Evolutionary conservation across 1,139 yeast species (phyloP).

Genomic region (Nakaseomyces bracarensis): DNA sequence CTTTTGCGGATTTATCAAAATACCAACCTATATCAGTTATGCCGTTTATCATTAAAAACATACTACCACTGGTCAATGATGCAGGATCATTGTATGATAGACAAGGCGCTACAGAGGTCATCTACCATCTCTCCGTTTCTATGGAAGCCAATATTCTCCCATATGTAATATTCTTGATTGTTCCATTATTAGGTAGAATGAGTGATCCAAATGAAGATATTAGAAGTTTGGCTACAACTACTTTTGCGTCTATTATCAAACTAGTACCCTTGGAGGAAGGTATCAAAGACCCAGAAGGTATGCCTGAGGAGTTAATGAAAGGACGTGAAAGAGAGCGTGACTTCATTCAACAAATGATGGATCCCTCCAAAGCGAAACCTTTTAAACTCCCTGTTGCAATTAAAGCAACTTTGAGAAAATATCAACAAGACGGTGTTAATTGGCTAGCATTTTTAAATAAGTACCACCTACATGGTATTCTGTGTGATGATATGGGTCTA

Average conservation of each 20-base stretch:
- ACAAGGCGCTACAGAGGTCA: conserved; percentile 90
- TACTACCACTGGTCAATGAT: conserved; percentile 75
- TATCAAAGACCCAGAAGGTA: conserved; percentile 88
- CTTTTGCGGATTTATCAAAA: conserved; percentile 76
- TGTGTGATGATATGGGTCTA: conserved; percentile 99
- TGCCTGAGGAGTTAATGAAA: conserved; percentile 73
- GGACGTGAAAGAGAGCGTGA: conserved; percentile 94
- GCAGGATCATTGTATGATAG: conserved; percentile 70
- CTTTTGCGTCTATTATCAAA: conserved; percentile 93
- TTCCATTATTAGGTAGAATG: conserved; percentile 96
- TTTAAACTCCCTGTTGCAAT: conserved; percentile 86
- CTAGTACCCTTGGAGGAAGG: conserved; percentile 96
- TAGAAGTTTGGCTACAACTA: conserved; percentile 86
- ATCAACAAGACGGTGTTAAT: conserved; percentile 97
- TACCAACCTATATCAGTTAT: conserved; percentile 66
- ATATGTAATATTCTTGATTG: conserved; percentile 88
- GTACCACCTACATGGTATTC: conserved; percentile 90
- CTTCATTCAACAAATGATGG: conserved; percentile 96
- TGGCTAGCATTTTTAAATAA: conserved; percentile 95
- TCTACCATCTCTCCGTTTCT: conserved; percentile 72
- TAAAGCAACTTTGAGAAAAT: conserved; percentile 85
- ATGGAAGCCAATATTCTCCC: conserved; percentile 92
- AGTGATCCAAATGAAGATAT: conserved; percentile 88
- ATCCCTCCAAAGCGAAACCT: conserved; percentile 83
- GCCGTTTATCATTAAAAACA: conserved; percentile 65